Conservation (phyloP, 495 filamentous ascomycete genomes). For the Aspergillus carlsbadensis region DNA sequence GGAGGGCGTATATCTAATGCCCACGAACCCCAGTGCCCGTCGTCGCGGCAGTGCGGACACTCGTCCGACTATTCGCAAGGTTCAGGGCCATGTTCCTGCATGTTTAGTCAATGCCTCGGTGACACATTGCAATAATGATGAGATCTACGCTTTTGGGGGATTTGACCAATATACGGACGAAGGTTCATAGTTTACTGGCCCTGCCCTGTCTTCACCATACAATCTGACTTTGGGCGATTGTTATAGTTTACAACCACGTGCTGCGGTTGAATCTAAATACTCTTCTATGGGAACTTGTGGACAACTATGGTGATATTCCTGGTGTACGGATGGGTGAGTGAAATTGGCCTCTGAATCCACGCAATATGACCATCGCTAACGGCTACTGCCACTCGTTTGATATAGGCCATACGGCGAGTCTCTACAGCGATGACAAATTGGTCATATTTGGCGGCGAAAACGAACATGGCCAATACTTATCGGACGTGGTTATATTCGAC, state of each 20-base stretch:
- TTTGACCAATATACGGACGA: slow-evolving; percentile 99
- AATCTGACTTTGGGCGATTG: slow-evolving; percentile 6
- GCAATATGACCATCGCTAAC: slow-evolving; percentile 1
- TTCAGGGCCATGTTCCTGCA: slow-evolving; percentile 82
- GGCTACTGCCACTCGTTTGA: background rate
- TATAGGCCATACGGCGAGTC: slow-evolving; percentile 88
- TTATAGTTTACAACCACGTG: slow-evolving; percentile 92
- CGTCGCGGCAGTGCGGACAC: slow-evolving; percentile 65
- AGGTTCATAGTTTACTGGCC: slow-evolving; percentile 41
- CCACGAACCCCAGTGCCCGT: slow-evolving; percentile 68
- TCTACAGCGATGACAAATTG: slow-evolving; percentile 91
- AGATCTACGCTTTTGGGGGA: slow-evolving; percentile 98
- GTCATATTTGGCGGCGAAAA: slow-evolving; percentile 97
- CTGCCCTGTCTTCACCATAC: background rate
- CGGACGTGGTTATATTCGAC: slow-evolving; percentile 94
- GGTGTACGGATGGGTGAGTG: slow-evolving; percentile 92
- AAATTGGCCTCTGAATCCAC: background rate
- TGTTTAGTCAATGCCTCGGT: slow-evolving; percentile 97
- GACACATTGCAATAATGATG: slow-evolving; percentile 92
- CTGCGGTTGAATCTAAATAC: slow-evolving; percentile 80
- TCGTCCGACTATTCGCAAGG: slow-evolving; percentile 75
- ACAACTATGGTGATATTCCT: slow-evolving; percentile 98
- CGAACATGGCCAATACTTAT: slow-evolving; percentile 91
- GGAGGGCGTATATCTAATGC: slow-evolving; percentile 77
- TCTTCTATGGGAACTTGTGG: slow-evolving; percentile 90